These are phyloP conservation scores for Fraxinus pennsylvanica DNA, from an alignment of 257 asterid species.

Conservation along the genomic window DNA sequence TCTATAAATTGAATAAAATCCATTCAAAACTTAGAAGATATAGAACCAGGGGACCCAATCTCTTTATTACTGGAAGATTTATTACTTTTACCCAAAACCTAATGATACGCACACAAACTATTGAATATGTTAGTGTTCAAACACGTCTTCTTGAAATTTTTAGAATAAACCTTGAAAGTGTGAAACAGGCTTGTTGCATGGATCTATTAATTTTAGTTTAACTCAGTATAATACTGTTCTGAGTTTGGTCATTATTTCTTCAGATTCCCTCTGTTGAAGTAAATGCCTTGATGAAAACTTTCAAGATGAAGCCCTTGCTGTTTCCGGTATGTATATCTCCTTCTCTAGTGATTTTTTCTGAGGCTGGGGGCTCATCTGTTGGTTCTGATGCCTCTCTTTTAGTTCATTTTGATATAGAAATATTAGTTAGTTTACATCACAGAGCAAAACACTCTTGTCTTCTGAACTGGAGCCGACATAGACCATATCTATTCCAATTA, in stretches of 20 bases:
- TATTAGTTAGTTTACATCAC: constrained; percentile 7
- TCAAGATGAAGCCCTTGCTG: constrained; percentile 93
- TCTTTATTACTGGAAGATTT: neutral
- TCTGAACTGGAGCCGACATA: neutral
- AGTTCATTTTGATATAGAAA: constrained; percentile 18
- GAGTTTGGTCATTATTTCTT: constrained; percentile 26
- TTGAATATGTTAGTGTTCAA: neutral
- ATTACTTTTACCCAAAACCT: neutral
- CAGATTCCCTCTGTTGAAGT: constrained; percentile 99
- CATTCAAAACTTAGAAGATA: neutral
- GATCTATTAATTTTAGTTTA: constrained; percentile 1
- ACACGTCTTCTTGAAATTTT: neutral
- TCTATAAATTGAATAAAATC: neutral
- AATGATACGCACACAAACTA: neutral
- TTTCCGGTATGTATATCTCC: constrained; percentile 70
- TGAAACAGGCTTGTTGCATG: neutral
- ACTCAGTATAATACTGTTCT: constrained; percentile 17
- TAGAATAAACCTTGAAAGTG: constrained; percentile 4
- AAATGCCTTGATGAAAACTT: constrained; percentile 91
- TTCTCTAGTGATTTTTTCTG: constrained; percentile 19
- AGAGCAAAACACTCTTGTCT: neutral
- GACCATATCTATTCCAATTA: neutral
- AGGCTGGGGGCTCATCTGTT: constrained; percentile 17
- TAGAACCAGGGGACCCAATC: neutral
- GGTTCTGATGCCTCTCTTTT: constrained; percentile 19